These are phyloP conservation scores for Penicillium verrucosum DNA, from an alignment of 2,329 filamentous ascomycete species.

Conservation along the genomic window DNA sequence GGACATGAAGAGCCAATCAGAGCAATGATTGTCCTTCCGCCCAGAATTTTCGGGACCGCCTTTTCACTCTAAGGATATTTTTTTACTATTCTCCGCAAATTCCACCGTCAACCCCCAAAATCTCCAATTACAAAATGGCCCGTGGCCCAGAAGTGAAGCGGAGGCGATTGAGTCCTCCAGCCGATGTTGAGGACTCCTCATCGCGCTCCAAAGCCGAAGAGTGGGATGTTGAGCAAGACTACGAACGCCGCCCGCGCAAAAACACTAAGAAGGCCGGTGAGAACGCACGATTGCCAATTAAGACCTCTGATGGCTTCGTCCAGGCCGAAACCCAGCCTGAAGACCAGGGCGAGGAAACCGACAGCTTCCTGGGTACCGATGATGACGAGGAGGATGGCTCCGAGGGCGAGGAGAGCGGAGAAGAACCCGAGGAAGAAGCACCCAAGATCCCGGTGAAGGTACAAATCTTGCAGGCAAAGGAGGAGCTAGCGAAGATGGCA, in stretches of 20 bases:
- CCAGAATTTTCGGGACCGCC: constrained; percentile 8
- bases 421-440: constrained; percentile 49
- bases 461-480: constrained; percentile 82
- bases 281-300: constrained; percentile 76
- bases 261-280: constrained; percentile 70
- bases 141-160: constrained; percentile 48
- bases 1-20: constrained; percentile 10
- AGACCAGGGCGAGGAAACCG: constrained; percentile 53
- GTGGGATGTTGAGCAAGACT: constrained; percentile 91
- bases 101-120: constrained; percentile 1
- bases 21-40: neutral
- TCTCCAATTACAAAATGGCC: constrained; percentile 41
- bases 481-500: constrained; percentile 83
- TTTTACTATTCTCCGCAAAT: constrained; percentile 11
- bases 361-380: constrained; percentile 61
- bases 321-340: constrained; percentile 55
- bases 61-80: constrained; percentile 7
- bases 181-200: constrained; percentile 32
- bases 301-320: constrained; percentile 73
- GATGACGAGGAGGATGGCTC: constrained; percentile 53
- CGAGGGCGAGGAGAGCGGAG: constrained; percentile 39
- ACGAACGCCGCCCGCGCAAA: constrained; percentile 76
- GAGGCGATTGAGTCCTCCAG: constrained; percentile 50
- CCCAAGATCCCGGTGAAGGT: constrained; percentile 70
- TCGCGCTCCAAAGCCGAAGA: constrained; percentile 50